Evolutionary conservation across 2,329 filamentous ascomycete genomes (phyloP).

Genomic region (Monosporascus sp.): DNA sequence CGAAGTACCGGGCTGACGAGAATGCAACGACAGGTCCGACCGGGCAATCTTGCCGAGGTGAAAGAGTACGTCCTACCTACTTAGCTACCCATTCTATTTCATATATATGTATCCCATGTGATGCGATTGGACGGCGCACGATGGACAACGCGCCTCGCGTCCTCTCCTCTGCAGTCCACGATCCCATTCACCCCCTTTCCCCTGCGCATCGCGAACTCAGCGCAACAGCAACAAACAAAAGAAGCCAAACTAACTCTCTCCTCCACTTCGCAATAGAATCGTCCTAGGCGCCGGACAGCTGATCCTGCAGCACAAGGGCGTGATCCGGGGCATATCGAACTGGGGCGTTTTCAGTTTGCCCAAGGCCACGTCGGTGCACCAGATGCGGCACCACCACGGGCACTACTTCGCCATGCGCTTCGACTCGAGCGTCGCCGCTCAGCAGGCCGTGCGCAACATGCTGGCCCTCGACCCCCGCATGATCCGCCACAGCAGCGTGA

Average conservation of each 20-base stretch:
- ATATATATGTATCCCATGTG: too few relatives aligned
- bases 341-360: slow-evolving; percentile 92
- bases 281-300: slow-evolving; percentile 77
- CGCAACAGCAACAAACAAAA: too few relatives aligned
- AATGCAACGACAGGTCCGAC: slow-evolving; percentile 66
- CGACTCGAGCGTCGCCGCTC: slow-evolving; percentile 68
- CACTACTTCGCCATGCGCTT: slow-evolving; percentile 99
- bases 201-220: too few relatives aligned
- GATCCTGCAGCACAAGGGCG: slow-evolving; percentile 77
- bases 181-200: too few relatives aligned
- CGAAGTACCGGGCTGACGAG: slow-evolving; percentile 4
- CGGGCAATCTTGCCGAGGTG: slow-evolving; percentile 82
- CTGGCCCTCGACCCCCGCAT: slow-evolving; percentile 83
- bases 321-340: slow-evolving; percentile 87
- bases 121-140: too few relatives aligned
- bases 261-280: slow-evolving; percentile 53
- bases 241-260: neutral
- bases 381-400: slow-evolving; percentile 75
- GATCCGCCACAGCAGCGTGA: slow-evolving; percentile 81
- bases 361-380: slow-evolving; percentile 70
- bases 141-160: too few relatives aligned
- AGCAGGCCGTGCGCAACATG: slow-evolving; percentile 68
- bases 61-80: slow-evolving; percentile 67
- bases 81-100: neutral
- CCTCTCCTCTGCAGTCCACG: too few relatives aligned